phyloP scores from a whole-genome alignment of 2,329 filamentous ascomycete species.

The Exophiala bonariae region DNA sequence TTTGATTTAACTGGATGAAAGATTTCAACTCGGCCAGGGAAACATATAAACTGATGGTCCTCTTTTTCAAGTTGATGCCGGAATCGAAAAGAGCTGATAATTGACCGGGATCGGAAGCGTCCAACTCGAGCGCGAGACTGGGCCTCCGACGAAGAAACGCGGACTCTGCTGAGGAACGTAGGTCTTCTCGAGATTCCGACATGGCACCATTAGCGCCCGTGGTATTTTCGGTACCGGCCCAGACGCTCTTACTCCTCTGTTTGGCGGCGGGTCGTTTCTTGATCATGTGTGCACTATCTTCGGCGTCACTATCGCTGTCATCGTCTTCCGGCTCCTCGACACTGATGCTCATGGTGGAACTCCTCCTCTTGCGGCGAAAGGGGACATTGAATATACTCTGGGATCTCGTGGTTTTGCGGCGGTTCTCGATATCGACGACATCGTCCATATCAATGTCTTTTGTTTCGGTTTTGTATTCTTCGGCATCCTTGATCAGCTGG shows the following conservation, averaged over 20 bases:
- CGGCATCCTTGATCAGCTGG: slow-evolving; percentile 72
- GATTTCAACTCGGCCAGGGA: slow-evolving; percentile 93
- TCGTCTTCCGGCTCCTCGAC: slow-evolving; percentile 57
- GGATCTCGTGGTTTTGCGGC: slow-evolving; percentile 41
- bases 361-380: slow-evolving; percentile 46
- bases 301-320: slow-evolving; percentile 41
- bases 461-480: slow-evolving; percentile 63
- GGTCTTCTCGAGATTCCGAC: slow-evolving; percentile 45
- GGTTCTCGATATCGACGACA: slow-evolving; percentile 42
- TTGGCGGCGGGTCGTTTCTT: slow-evolving; percentile 33
- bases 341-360: slow-evolving; percentile 45
- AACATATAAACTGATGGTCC: slow-evolving; percentile 83
- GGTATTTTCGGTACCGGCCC: slow-evolving; percentile 20
- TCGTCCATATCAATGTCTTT: slow-evolving; percentile 45
- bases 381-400: slow-evolving; percentile 56
- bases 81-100: slow-evolving; percentile 68
- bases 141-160: slow-evolving; percentile 52
- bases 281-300: slow-evolving; percentile 26
- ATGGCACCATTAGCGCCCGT: slow-evolving; percentile 13
- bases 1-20: slow-evolving; percentile 93
- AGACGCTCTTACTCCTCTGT: slow-evolving; percentile 34
- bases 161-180: slow-evolving; percentile 46
- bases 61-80: slow-evolving; percentile 87
- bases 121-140: slow-evolving; percentile 56
- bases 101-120: slow-evolving; percentile 78